Evolutionary conservation across 768 basidiomycete species (phyloP), one percentile per base, ranked within the genome.

Genomic region (Trichaptum fuscoviolaceum): DNA sequence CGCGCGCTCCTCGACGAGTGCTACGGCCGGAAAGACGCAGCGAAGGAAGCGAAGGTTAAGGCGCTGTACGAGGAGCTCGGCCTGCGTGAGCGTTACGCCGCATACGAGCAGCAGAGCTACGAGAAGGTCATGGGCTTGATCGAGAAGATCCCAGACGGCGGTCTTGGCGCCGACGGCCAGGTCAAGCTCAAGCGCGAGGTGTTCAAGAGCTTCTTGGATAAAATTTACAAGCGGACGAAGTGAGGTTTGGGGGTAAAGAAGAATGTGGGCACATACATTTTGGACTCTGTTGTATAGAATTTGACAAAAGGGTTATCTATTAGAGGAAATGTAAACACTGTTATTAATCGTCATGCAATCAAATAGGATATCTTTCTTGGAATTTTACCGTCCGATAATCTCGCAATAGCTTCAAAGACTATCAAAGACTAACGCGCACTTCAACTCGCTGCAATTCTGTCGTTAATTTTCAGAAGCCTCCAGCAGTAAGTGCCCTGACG

Each of bases 171-270:
- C 30, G 65, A 70, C 8, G 74, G 71, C 12, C 79, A 75, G 15
- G 77, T 76, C 10, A 78, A 73, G 35, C 73, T 87, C 66, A 84
- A 85, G 72, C 75, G 81, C 26, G 87, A 87, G 68, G 90, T 97
- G 66, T 96, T 98, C 78, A 83, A 82, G 68, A 87, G 84, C 71
- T 98, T 97, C 81, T 78, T 99, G 75, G 83, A 84, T 67, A 99
- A 99, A 83, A 96, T 99, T 36, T 85, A 85, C 76, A 84, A 84
- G 77, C 73, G 85, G 67, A 77, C 78, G 70, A 86, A 86, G 78
- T 86, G 35, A 65, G 17, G 8, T 12, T 6, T 2, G 10, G 42
- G 20, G 15, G 10, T 12, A 12, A 12, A 15, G 5, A 52, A 12
- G 42, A 52, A 15, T 52, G 42, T 52, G 15, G 6, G 42, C 42